These are phyloP conservation scores for Suillus subaureus DNA, from an alignment of 768 basidiomycete species.

Conservation along the genomic window DNA sequence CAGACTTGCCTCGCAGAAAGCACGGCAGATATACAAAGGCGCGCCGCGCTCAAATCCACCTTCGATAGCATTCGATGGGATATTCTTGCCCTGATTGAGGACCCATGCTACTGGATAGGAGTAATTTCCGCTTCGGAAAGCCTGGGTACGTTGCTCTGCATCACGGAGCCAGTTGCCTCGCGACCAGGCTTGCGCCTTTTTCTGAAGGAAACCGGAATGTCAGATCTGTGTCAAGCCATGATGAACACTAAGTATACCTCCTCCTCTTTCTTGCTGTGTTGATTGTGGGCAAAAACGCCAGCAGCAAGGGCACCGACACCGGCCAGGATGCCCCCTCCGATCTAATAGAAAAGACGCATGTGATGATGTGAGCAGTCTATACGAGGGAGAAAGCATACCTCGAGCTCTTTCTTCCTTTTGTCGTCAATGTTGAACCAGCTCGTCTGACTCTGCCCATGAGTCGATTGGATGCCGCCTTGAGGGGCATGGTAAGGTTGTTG, in stretches of 20 bases:
- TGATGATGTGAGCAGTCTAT: not conserved
- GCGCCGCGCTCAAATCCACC: slow-evolving; percentile 57
- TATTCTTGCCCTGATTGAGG: slow-evolving; percentile 56
- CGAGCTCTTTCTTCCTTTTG: slow-evolving; percentile 57
- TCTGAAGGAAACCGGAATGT: slow-evolving; percentile 32
- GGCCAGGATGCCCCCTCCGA: slow-evolving; percentile 64
- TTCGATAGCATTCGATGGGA: slow-evolving; percentile 58
- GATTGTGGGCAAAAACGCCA: slow-evolving; percentile 53
- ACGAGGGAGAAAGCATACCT: slow-evolving; percentile 38
- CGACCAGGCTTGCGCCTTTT: slow-evolving; percentile 53
- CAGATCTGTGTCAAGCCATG: not conserved
- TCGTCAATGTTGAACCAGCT: slow-evolving; percentile 57
- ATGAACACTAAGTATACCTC: slow-evolving; percentile 43
- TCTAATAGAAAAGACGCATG: slow-evolving; percentile 36
- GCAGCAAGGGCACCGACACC: slow-evolving; percentile 55
- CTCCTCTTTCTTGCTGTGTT: slow-evolving; percentile 58
- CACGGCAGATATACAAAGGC: slow-evolving; percentile 60
- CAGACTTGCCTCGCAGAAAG: slow-evolving; percentile 54
- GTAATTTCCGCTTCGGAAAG: slow-evolving; percentile 47
- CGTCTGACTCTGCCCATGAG: slow-evolving; percentile 49
- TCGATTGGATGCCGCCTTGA: slow-evolving; percentile 23
- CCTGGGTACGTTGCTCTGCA: slow-evolving; percentile 53
- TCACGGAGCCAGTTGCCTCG: slow-evolving; percentile 56
- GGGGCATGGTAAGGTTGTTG: slow-evolving; percentile 30
- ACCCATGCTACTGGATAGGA: slow-evolving; percentile 62